Evolutionary conservation across 163 green algal species (phyloP).

Genomic region (Scenedesmus sp.): DNA sequence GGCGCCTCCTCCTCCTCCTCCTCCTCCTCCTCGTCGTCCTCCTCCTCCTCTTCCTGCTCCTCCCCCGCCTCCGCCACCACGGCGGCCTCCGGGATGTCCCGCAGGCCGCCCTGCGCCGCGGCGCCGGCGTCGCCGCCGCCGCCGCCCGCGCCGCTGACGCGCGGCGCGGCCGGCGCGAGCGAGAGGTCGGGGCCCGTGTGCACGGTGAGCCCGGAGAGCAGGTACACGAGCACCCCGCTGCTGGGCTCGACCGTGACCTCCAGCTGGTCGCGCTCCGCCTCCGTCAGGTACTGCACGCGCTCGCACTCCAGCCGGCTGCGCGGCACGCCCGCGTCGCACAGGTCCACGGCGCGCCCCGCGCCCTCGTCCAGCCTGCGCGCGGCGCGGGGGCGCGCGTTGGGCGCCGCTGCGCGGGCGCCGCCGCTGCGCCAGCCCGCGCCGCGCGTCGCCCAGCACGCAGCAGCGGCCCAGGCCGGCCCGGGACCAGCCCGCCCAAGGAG

Average conservation of each 20-base stretch:
- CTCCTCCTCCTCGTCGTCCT: slow-evolving; percentile 15
- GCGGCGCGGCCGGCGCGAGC: slow-evolving; percentile 7
- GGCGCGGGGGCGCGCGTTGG: no score
- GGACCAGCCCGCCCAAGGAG: no score
- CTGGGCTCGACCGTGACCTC: slow-evolving; percentile 37
- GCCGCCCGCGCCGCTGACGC: not conserved
- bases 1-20: not conserved
- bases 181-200: slow-evolving; percentile 39
- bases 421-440: no score
- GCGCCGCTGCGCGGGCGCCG: no score
- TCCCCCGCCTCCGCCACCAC: not conserved
- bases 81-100: slow-evolving; percentile 4
- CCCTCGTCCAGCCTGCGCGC: slow-evolving; percentile 51
- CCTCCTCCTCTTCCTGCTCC: slow-evolving; percentile 13
- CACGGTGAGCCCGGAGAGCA: slow-evolving; percentile 18
- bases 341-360: slow-evolving; percentile 25
- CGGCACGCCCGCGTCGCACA: slow-evolving; percentile 20
- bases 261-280: slow-evolving; percentile 28
- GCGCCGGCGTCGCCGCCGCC: not conserved
- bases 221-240: slow-evolving; percentile 32
- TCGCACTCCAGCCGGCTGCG: slow-evolving; percentile 43
- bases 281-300: slow-evolving; percentile 45
- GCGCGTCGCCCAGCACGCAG: no score
- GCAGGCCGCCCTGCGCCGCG: not conserved
- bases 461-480: no score